A percentile compares a stretch with the other conserved stretches of the same genome.
Conservation (phyloP, 1,284 basidiomycete species). For the Irpex sp. region DNA sequence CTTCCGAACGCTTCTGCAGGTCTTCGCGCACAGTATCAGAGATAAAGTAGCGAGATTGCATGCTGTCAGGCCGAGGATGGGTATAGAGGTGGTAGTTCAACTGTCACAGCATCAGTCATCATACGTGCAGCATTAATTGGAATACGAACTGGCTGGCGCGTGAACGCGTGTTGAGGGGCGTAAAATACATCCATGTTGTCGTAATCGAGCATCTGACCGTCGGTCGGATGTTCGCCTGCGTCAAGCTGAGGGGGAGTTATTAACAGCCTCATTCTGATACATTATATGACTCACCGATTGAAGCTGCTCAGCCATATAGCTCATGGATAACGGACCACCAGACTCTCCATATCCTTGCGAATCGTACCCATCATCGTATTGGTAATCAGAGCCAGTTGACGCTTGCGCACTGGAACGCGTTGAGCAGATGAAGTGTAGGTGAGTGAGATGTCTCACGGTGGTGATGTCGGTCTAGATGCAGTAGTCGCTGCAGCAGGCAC, state of each 20-base stretch:
- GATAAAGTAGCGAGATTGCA: constrained; percentile 61
- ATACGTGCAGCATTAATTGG: background rate
- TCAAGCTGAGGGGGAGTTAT: constrained; percentile 6
- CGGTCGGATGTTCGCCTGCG: constrained; percentile 21
- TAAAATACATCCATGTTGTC: constrained; percentile 46
- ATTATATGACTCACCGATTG: constrained; percentile 6
- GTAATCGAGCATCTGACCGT: constrained; percentile 18
- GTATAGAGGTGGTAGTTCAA: constrained; percentile 94
- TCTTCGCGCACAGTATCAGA: constrained; percentile 77
- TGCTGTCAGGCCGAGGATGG: constrained; percentile 47
- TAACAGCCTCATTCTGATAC: constrained; percentile 12
- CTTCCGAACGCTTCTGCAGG: constrained; percentile 80
- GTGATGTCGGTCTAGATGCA: constrained; percentile 14
- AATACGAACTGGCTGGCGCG: constrained; percentile 64
- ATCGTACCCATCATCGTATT: constrained; percentile 8
- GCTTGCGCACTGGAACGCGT: background rate
- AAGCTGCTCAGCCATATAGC: constrained; percentile 9
- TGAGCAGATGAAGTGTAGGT: background rate
- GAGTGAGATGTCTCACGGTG: background rate
- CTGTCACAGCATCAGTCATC: constrained; percentile 33
- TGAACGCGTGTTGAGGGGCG: constrained; percentile 46
- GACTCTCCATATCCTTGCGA: constrained; percentile 37
- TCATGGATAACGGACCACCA: constrained; percentile 28
- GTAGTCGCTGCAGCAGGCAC: constrained; percentile 15
- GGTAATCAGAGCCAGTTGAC: constrained; percentile 4